Evolutionary conservation across 352 stramenopile species (phyloP).

Genomic region (Pythium sp.): DNA sequence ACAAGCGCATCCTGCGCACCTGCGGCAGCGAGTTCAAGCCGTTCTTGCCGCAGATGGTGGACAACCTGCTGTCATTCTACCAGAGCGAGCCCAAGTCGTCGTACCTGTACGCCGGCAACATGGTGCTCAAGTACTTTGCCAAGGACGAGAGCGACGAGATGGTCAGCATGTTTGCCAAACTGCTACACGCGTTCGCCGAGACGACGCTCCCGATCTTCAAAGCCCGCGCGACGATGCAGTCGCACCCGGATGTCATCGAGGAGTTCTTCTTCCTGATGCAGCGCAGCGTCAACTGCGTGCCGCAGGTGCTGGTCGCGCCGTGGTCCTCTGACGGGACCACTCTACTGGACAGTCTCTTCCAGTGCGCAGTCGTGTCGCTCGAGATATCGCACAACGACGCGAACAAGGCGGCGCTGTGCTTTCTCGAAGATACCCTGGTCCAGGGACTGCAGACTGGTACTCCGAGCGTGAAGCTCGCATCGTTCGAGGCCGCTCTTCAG

Average conservation of each 20-base stretch:
- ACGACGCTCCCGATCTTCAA: constrained; percentile 87
- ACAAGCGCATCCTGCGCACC: constrained; percentile 85
- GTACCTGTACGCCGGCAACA: constrained; percentile 81
- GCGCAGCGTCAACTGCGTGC: constrained; percentile 83
- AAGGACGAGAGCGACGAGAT: constrained; percentile 29
- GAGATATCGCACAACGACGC: constrained; percentile 92
- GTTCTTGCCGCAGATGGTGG: constrained; percentile 68
- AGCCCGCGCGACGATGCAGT: constrained; percentile 45
- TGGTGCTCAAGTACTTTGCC: constrained; percentile 80
- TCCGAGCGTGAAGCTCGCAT: constrained; percentile 14
- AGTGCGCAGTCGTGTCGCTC: constrained; percentile 86
- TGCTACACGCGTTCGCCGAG: constrained; percentile 63
- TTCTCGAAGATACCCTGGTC: constrained; percentile 74
- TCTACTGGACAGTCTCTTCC: constrained; percentile 79
- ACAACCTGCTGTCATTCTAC: constrained; percentile 79
- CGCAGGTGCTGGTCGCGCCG: constrained; percentile 57
- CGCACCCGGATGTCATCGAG: constrained; percentile 92
- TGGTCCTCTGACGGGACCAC: constrained; percentile 28
- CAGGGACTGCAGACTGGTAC: constrained; percentile 21
- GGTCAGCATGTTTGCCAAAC: constrained; percentile 44
- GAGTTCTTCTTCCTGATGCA: constrained; percentile 96
- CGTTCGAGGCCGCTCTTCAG: constrained; percentile 24
- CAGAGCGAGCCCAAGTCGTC: constrained; percentile 78
- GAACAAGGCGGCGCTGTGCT: constrained; percentile 92
- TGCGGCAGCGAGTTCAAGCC: constrained; percentile 59